Evolutionary conservation across 2,329 filamentous ascomycete species (phyloP).

Genomic region (Xylariaceae sp.): DNA sequence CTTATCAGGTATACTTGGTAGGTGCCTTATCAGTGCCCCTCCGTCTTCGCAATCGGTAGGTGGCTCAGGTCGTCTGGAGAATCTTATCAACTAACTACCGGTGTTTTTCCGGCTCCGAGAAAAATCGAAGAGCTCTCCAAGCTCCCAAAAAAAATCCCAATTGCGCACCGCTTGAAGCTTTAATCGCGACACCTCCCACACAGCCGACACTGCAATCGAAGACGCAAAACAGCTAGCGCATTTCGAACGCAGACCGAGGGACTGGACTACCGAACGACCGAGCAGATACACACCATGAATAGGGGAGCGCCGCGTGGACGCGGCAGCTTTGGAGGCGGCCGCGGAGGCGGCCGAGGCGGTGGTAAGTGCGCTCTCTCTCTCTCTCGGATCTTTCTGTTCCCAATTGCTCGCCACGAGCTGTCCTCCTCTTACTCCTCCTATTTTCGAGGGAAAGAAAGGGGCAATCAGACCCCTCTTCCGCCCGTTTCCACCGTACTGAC

Average conservation of each 20-base stretch:
- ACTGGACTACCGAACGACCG: neutral
- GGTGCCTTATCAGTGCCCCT: too few species aligned
- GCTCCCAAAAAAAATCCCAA: constrained; percentile 1
- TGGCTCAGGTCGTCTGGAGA: too few species aligned
- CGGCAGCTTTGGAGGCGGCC: constrained; percentile 18
- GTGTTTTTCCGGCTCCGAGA: constrained; percentile 1
- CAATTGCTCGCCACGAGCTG: neutral
- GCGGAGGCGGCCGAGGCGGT: constrained; percentile 17
- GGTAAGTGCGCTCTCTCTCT: constrained; percentile 16
- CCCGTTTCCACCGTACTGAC: neutral
- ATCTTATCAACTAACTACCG: too few species aligned
- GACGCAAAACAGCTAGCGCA: neutral
- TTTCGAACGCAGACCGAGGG: neutral
- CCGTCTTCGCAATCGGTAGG: too few species aligned
- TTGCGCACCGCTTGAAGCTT: neutral
- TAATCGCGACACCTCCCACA: neutral
- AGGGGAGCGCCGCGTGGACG: constrained; percentile 27
- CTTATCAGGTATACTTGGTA: too few species aligned
- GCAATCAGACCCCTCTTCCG: too few species aligned
- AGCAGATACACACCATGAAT: constrained; percentile 22
- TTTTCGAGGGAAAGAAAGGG: too few species aligned
- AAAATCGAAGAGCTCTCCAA: neutral
- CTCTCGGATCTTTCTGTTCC: neutral
- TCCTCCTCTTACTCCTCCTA: too few species aligned
- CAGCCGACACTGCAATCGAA: constrained; percentile 9